A percentile compares a stretch with the other conserved stretches of the same genome.
Conservation (phyloP, 2,329 filamentous ascomycete genomes). For the Hypoxylon sp. region DNA sequence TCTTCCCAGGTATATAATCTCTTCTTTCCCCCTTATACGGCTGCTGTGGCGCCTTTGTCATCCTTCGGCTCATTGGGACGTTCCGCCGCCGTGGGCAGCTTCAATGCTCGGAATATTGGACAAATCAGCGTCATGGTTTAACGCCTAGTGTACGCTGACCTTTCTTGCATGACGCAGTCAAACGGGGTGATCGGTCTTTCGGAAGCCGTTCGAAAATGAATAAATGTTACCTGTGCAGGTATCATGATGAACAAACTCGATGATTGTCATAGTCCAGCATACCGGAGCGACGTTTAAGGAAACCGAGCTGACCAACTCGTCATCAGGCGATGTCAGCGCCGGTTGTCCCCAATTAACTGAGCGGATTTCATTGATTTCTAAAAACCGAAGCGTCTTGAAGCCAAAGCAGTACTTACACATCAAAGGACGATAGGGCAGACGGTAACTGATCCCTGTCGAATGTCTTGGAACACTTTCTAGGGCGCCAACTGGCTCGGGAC, state of each 20-base stretch:
- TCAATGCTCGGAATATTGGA: slow-evolving; percentile 6
- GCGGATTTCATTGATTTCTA: background rate
- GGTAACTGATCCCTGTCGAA: slow-evolving; percentile 7
- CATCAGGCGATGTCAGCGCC: slow-evolving; percentile 1
- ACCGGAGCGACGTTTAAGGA: background rate
- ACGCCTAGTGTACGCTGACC: slow-evolving; percentile 1
- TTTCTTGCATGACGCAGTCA: slow-evolving; percentile 22
- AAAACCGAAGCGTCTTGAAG: slow-evolving; percentile 3
- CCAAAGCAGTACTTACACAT: background rate
- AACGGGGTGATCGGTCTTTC: slow-evolving; percentile 31
- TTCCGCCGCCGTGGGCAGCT: slow-evolving; percentile 10
- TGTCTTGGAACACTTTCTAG: background rate
- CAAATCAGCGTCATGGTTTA: slow-evolving; percentile 26
- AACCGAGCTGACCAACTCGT: slow-evolving; percentile 6
- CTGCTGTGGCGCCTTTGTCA: background rate
- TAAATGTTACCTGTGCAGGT: slow-evolving; percentile 22
- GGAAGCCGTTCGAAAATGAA: slow-evolving; percentile 21
- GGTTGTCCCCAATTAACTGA: background rate
- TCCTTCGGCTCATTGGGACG: slow-evolving; percentile 8
- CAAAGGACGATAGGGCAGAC: background rate
- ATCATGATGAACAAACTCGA: slow-evolving; percentile 5
- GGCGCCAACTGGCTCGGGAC: slow-evolving; percentile 12
- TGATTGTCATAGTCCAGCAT: background rate
- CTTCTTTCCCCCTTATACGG: background rate
- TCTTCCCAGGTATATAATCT: slow-evolving; percentile 6